These are phyloP conservation scores for Trametes pubescens DNA, from an alignment of 1,284 basidiomycete species.

Conservation along the genomic window DNA sequence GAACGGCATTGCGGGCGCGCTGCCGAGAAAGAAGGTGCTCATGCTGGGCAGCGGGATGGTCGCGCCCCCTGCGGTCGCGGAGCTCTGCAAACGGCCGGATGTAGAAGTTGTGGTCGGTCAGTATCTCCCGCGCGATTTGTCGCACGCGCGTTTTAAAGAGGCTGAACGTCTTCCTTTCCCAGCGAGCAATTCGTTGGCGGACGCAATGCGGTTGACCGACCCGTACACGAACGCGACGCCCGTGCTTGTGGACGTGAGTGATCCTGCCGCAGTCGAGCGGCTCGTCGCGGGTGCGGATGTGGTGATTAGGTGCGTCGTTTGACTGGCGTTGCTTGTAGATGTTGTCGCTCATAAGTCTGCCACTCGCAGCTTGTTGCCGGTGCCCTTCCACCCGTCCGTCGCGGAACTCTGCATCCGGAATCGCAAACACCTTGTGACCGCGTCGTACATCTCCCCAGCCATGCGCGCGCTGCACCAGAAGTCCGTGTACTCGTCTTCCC, in stretches of 20 bases:
- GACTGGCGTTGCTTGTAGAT: no score
- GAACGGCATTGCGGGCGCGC: background rate
- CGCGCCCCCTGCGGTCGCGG: conserved; percentile 83
- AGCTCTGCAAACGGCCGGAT: conserved; percentile 67
- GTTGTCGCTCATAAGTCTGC: background rate
- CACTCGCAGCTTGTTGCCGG: conserved; percentile 75
- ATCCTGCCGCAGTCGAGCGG: conserved; percentile 55
- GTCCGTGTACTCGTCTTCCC: conserved; percentile 50
- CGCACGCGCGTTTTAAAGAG: background rate
- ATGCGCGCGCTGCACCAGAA: conserved; percentile 76
- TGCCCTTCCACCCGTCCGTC: conserved; percentile 76
- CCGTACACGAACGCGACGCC: conserved; percentile 68
- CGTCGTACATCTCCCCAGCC: conserved; percentile 88
- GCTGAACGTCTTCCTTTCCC: conserved; percentile 16
- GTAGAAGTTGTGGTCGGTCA: conserved; percentile 79
- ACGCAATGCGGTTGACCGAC: conserved; percentile 64
- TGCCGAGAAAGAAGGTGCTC: conserved; percentile 69
- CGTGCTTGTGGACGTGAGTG: conserved; percentile 69
- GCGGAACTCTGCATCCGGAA: conserved; percentile 83
- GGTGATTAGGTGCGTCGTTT: conserved; percentile 65
- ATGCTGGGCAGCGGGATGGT: conserved; percentile 94
- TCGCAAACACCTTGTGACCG: conserved; percentile 87
- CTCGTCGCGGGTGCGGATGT: conserved; percentile 70
- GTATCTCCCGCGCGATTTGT: conserved; percentile 39
- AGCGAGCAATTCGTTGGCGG: conserved; percentile 79